Percentiles rank a stretch among this genome's conserved stretches.
Conservation (phyloP, 495 filamentous ascomycete species). For the Clavariopsis aquatica region DNA sequence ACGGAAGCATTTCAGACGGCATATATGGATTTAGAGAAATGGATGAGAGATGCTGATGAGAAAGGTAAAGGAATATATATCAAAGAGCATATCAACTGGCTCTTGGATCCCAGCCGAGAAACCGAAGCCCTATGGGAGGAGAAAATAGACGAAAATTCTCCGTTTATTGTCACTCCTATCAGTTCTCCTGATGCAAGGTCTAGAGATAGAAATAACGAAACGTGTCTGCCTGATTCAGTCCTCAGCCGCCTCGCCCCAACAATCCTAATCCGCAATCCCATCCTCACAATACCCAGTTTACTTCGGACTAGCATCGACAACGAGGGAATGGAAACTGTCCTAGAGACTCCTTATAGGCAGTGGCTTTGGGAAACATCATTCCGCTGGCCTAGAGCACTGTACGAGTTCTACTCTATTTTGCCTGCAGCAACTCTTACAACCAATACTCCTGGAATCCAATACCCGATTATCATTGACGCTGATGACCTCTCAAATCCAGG, state of each 20-base stretch:
- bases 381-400: slow-evolving; percentile 45
- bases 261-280: slow-evolving; percentile 52
- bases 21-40: slow-evolving; percentile 41
- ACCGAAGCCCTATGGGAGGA: slow-evolving; percentile 11
- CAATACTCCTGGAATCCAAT: slow-evolving; percentile 1
- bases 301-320: slow-evolving; percentile 42
- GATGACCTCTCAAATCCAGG: slow-evolving; percentile 49
- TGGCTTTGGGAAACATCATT: slow-evolving; percentile 35
- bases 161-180: neutral
- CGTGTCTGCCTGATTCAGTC: slow-evolving; percentile 47
- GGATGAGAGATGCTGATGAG: slow-evolving; percentile 35
- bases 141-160: neutral
- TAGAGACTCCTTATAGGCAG: slow-evolving; percentile 14
- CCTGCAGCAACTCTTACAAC: neutral
- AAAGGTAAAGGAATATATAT: slow-evolving; percentile 44
- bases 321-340: slow-evolving; percentile 26
- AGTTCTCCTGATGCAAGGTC: neutral
- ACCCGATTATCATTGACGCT: slow-evolving; percentile 50
- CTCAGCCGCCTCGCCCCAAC: slow-evolving; percentile 44
- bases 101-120: slow-evolving; percentile 32
- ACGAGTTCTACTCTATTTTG: slow-evolving; percentile 44
- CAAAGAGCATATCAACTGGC: slow-evolving; percentile 48
- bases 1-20: neutral
- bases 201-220: slow-evolving; percentile 45
- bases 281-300: slow-evolving; percentile 46